Conservation (phyloP, 73 alveolate species). For the Tetrahymena elliotti region DNA sequence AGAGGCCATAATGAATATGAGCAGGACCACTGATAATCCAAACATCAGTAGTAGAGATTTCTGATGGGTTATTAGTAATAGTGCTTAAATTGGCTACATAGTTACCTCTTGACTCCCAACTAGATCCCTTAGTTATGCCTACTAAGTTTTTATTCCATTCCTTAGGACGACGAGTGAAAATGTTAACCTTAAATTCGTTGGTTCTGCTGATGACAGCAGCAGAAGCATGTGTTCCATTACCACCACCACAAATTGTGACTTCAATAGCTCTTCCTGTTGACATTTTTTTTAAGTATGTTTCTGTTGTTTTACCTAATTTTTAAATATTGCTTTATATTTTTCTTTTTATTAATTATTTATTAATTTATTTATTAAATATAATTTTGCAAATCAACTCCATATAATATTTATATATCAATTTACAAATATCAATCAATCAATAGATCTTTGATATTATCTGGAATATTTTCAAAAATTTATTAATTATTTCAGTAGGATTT, state of each 20-base stretch:
- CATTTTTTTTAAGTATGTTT: not conserved
- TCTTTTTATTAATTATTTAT: not conserved
- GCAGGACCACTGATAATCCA: conserved; percentile 71
- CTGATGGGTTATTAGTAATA: conserved; percentile 58
- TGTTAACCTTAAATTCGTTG: conserved; percentile 48
- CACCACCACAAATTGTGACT: conserved; percentile 58
- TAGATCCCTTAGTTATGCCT: conserved; percentile 53
- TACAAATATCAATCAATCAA: too few relatives aligned
- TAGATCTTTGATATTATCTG: not conserved
- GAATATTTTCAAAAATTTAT: not conserved
- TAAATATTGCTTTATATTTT: not conserved
- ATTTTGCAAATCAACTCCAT: not conserved
- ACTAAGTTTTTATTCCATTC: conserved; percentile 38
- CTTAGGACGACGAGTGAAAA: conserved; percentile 61
- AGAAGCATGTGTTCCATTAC: conserved; percentile 69
- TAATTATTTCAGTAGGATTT: not conserved
- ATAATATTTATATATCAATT: not conserved
- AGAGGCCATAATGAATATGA: conserved; percentile 46
- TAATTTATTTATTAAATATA: not conserved
- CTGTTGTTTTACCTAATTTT: not conserved
- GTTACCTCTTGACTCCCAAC: conserved; percentile 66
- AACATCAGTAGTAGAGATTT: conserved; percentile 51
- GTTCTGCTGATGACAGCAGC: conserved; percentile 55
- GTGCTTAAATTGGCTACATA: conserved; percentile 12
- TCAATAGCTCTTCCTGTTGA: not conserved